Evolutionary conservation across 2,329 filamentous ascomycete species (phyloP).

Genomic region (Apiospora saccharicola): DNA sequence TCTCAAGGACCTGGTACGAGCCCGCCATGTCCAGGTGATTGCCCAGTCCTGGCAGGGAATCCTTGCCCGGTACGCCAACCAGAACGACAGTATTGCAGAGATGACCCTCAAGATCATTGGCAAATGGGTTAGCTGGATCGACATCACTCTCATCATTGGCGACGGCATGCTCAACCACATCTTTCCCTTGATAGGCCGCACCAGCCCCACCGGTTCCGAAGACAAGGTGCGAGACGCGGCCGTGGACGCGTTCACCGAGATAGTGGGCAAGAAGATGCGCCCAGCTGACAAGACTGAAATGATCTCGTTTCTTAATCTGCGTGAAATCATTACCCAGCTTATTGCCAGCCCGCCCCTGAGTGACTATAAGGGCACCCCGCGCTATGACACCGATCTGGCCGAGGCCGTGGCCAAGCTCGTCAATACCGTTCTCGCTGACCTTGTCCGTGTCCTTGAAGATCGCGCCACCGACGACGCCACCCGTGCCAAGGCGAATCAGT

Average conservation of each 20-base stretch:
- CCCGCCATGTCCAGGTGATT: constrained; percentile 87
- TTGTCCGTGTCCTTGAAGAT: constrained; percentile 86
- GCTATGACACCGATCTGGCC: constrained; percentile 94
- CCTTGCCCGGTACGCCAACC: constrained; percentile 75
- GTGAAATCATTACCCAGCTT: constrained; percentile 84
- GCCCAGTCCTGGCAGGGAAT: constrained; percentile 92
- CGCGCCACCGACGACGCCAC: constrained; percentile 66
- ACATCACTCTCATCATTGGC: constrained; percentile 93
- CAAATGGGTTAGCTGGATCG: constrained; percentile 99
- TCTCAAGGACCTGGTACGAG: constrained; percentile 88
- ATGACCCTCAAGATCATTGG: constrained; percentile 91
- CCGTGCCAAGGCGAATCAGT: constrained; percentile 77
- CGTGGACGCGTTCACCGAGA: constrained; percentile 94
- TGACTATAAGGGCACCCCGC: constrained; percentile 79
- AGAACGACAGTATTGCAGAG: constrained; percentile 78
- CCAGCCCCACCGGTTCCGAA: constrained; percentile 65
- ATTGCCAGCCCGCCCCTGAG: constrained; percentile 82
- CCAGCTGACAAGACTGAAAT: constrained; percentile 91
- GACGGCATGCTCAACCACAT: constrained; percentile 85
- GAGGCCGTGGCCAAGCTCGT: constrained; percentile 95
- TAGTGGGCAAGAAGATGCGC: constrained; percentile 98
- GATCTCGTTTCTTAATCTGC: constrained; percentile 88
- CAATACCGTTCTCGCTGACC: constrained; percentile 86
- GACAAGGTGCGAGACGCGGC: constrained; percentile 89
- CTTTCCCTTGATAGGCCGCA: constrained; percentile 85